Percentiles rank a stretch among this genome's conserved stretches.
Evolutionary conservation across 1,284 basidiomycete species (phyloP).

Genomic region (Melampsora americana): DNA sequence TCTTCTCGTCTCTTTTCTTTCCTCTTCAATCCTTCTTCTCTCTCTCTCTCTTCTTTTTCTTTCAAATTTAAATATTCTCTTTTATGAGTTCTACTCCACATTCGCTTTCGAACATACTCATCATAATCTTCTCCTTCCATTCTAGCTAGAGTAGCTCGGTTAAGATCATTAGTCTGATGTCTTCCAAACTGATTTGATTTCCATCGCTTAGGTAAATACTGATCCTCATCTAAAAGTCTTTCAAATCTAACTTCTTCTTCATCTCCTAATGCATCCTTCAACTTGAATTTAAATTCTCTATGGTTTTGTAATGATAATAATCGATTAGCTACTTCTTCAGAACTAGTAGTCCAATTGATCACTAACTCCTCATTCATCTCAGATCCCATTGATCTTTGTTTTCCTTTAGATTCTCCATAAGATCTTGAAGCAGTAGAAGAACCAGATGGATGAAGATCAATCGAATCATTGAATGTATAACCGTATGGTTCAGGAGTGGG

Average conservation of each 20-base stretch:
- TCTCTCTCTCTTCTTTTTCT: slow-evolving; percentile 21
- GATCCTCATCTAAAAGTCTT: slow-evolving; percentile 21
- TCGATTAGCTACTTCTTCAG: slow-evolving; percentile 25
- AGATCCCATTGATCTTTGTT: not conserved
- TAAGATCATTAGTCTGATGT: slow-evolving; percentile 18
- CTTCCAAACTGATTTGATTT: not conserved
- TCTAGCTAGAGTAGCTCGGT: slow-evolving; percentile 1
- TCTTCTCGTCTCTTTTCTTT: not conserved
- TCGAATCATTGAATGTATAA: not conserved
- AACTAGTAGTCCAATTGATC: slow-evolving; percentile 40
- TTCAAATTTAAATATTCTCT: slow-evolving; percentile 20
- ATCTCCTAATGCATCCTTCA: slow-evolving; percentile 24
- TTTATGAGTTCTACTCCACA: slow-evolving; percentile 37
- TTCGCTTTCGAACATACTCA: slow-evolving; percentile 35
- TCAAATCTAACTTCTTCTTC: slow-evolving; percentile 19
- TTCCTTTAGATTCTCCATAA: slow-evolving; percentile 18
- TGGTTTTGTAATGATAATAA: slow-evolving; percentile 21
- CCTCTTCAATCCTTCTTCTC: slow-evolving; percentile 11
- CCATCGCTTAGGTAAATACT: slow-evolving; percentile 26
- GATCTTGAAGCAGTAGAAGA: slow-evolving; percentile 20
- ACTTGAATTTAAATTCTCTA: slow-evolving; percentile 28
- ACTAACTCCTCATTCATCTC: slow-evolving; percentile 20
- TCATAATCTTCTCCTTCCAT: slow-evolving; percentile 36
- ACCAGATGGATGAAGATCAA: slow-evolving; percentile 6
- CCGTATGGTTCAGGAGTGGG: slow-evolving; percentile 11